A percentile compares a stretch with the other conserved stretches of the same genome.
Evolutionary conservation across 2,329 filamentous ascomycete species (phyloP).

Genomic region (Juglanconis juglandina): DNA sequence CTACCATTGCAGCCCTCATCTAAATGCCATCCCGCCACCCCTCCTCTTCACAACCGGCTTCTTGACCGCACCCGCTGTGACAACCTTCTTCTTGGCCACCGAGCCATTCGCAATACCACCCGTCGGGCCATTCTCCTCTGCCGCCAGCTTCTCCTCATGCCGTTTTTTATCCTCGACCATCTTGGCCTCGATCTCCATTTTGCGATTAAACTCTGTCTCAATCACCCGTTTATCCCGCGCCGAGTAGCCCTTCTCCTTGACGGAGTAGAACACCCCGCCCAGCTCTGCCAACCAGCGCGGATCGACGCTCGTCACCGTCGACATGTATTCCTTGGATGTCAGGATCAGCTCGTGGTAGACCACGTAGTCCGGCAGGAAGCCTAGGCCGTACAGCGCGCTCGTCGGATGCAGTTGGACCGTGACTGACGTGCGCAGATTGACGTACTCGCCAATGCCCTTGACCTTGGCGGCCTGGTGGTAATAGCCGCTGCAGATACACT

Average conservation of each 20-base stretch:
- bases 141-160: conserved; percentile 56
- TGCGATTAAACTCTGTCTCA: conserved; percentile 86
- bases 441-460: conserved; percentile 94
- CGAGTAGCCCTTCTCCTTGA: conserved; percentile 97
- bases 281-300: conserved; percentile 96
- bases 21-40: conserved; percentile 40
- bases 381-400: conserved; percentile 84
- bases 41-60: conserved; percentile 57
- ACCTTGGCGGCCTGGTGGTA: conserved; percentile 97
- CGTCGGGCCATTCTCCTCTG: conserved; percentile 48
- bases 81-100: conserved; percentile 49
- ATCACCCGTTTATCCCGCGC: conserved; percentile 79
- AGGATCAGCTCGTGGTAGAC: conserved; percentile 97
- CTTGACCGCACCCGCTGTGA: conserved; percentile 59
- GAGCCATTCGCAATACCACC: conserved; percentile 28
- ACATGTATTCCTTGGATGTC: conserved; percentile 97
- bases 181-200: conserved; percentile 88
- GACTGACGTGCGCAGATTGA: conserved; percentile 92
- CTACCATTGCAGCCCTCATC: not conserved
- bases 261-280: conserved; percentile 92
- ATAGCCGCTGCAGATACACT: conserved; percentile 96
- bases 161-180: conserved; percentile 81
- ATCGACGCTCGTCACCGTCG: conserved; percentile 91
- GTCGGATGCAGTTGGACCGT: conserved; percentile 94
- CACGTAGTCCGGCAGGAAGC: conserved; percentile 93